phyloP scores from a whole-genome alignment of 352 stramenopile species.

The Aphanomyces astaci region DNA sequence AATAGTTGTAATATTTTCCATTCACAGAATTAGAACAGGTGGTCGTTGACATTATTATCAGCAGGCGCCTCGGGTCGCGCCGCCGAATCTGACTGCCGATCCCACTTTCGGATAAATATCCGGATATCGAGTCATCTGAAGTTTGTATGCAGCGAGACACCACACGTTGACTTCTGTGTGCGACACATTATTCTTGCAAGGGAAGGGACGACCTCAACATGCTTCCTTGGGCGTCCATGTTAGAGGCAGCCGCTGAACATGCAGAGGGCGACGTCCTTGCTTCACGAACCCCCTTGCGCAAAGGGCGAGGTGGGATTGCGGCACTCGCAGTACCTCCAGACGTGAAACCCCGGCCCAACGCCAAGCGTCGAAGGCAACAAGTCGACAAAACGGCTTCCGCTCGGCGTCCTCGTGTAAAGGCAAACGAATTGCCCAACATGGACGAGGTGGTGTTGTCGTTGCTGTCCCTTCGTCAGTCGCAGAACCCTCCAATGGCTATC shows the following conservation, averaged over 20 bases:
- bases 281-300: not conserved
- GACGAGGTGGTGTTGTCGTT: conserved; percentile 7
- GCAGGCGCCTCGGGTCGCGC: not conserved
- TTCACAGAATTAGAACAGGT: no score
- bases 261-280: not conserved
- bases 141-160: conserved; percentile 6
- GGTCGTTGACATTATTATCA: no score
- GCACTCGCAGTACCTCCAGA: not conserved
- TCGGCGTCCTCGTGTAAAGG: not conserved
- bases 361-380: not conserved
- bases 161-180: not conserved
- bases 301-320: not conserved
- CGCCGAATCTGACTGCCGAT: not conserved
- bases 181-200: not conserved
- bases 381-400: not conserved
- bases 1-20: no score
- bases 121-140: not conserved
- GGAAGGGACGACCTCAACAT: not conserved
- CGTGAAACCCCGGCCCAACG: not conserved
- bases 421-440: not conserved
- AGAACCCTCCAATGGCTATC: no score
- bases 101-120: not conserved
- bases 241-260: not conserved
- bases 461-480: conserved; percentile 3
- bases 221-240: not conserved